Evolutionary conservation across 2,329 filamentous ascomycete species (phyloP).

Genomic region (Fusarium sp.): DNA sequence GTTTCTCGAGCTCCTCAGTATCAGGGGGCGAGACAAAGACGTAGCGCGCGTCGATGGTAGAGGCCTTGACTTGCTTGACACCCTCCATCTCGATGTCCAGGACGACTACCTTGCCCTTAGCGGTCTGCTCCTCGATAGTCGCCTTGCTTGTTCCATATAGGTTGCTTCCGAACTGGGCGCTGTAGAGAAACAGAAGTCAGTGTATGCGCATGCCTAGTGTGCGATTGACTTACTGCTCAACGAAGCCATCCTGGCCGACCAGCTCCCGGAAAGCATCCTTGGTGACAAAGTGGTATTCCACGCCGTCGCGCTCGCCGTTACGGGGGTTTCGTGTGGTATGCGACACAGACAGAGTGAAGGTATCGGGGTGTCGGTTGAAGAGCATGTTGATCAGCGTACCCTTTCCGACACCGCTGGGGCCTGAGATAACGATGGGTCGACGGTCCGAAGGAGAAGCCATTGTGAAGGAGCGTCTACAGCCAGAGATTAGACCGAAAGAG

Average conservation of each 20-base stretch:
- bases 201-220: neutral
- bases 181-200: slow-evolving; percentile 18
- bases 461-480: slow-evolving; percentile 35
- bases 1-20: slow-evolving; percentile 78
- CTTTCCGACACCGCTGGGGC: slow-evolving; percentile 85
- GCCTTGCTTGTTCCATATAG: slow-evolving; percentile 86
- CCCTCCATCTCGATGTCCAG: slow-evolving; percentile 98
- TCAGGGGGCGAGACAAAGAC: slow-evolving; percentile 88
- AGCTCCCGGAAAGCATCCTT: slow-evolving; percentile 76
- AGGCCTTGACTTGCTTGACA: slow-evolving; percentile 91
- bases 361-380: slow-evolving; percentile 67
- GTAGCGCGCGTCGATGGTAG: slow-evolving; percentile 80
- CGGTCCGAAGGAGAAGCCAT: slow-evolving; percentile 59
- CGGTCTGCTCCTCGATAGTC: slow-evolving; percentile 81
- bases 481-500: neutral
- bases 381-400: slow-evolving; percentile 82
- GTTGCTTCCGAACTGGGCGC: slow-evolving; percentile 86
- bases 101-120: slow-evolving; percentile 80
- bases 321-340: slow-evolving; percentile 87
- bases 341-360: slow-evolving; percentile 69
- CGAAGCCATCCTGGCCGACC: slow-evolving; percentile 77
- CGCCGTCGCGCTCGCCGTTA: slow-evolving; percentile 79
- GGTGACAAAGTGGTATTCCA: slow-evolving; percentile 84
- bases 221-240: slow-evolving; percentile 69
- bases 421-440: slow-evolving; percentile 81